These are phyloP conservation scores for Chalciporus sp. DNA, from an alignment of 1,284 basidiomycete genomes.

Conservation along the genomic window DNA sequence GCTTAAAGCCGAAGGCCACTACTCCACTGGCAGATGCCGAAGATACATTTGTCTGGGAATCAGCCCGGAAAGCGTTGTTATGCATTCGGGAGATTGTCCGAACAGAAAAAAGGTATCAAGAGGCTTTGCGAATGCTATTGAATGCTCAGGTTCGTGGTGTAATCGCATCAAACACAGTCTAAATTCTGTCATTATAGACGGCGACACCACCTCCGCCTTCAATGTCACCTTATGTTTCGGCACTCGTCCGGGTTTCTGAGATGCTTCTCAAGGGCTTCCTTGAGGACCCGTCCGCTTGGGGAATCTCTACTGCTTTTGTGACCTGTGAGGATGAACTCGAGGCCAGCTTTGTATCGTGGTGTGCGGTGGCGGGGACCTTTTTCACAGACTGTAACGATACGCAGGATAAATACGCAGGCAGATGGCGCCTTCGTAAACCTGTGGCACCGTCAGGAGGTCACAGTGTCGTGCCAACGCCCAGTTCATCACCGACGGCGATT, in stretches of 20 bases:
- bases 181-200: conserved; percentile 30
- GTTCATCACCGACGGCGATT: conserved; percentile 2
- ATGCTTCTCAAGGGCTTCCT: conserved; percentile 50
- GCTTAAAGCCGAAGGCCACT: conserved; percentile 8
- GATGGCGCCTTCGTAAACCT: conserved; percentile 30
- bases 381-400: conserved; percentile 39
- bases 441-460: background rate
- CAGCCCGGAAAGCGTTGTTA: conserved; percentile 59
- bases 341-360: conserved; percentile 61
- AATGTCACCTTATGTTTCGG: conserved; percentile 53
- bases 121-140: conserved; percentile 48
- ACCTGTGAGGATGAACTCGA: conserved; percentile 55
- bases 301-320: conserved; percentile 61
- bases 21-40: conserved; percentile 26
- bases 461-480: background rate
- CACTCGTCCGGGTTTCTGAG: conserved; percentile 51
- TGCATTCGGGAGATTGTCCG: conserved; percentile 62
- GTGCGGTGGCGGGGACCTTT: conserved; percentile 59
- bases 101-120: conserved; percentile 66
- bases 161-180: conserved; percentile 1
- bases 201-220: conserved; percentile 50
- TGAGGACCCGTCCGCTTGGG: conserved; percentile 62
- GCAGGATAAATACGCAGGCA: conserved; percentile 12
- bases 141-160: conserved; percentile 39
- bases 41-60: conserved; percentile 49